These are phyloP conservation scores for Peronospora tabacina DNA, from an alignment of 352 stramenopile genomes.

Conservation along the genomic window DNA sequence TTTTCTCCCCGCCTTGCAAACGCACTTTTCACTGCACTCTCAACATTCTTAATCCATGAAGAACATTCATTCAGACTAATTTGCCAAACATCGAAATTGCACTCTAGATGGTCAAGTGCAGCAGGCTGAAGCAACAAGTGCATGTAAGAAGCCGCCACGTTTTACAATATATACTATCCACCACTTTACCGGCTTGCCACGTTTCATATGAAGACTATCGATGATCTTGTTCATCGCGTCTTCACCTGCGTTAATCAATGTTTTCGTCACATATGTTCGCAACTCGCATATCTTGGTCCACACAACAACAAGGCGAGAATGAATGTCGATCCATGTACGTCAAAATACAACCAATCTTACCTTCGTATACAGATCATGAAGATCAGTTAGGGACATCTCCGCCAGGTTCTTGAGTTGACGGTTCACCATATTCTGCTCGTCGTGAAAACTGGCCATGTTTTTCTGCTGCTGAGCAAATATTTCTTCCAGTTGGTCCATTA, in stretches of 20 bases:
- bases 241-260: constrained; percentile 53
- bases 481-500: constrained; percentile 39
- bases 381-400: constrained; percentile 19
- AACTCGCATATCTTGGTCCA: constrained; percentile 32
- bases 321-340: neutral
- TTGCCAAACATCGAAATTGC: constrained; percentile 40
- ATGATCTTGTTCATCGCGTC: constrained; percentile 69
- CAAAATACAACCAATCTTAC: constrained; percentile 12
- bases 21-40: constrained; percentile 22
- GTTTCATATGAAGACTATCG: constrained; percentile 26
- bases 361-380: constrained; percentile 27
- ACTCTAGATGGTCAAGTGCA: constrained; percentile 26
- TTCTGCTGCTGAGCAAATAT: constrained; percentile 22
- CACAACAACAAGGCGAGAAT: constrained; percentile 2
- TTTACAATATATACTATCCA: neutral
- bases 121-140: constrained; percentile 13
- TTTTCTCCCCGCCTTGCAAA: constrained; percentile 26
- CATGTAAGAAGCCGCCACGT: constrained; percentile 1
- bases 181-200: constrained; percentile 30
- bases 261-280: constrained; percentile 37
- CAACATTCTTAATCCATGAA: constrained; percentile 45
- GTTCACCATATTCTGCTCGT: constrained; percentile 19
- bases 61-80: constrained; percentile 39
- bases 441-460: constrained; percentile 30
- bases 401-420: constrained; percentile 19